Base-by-base conservation (phyloP, 192 early-diverging fungal species). In the Neocallimastix lanati region DNA sequence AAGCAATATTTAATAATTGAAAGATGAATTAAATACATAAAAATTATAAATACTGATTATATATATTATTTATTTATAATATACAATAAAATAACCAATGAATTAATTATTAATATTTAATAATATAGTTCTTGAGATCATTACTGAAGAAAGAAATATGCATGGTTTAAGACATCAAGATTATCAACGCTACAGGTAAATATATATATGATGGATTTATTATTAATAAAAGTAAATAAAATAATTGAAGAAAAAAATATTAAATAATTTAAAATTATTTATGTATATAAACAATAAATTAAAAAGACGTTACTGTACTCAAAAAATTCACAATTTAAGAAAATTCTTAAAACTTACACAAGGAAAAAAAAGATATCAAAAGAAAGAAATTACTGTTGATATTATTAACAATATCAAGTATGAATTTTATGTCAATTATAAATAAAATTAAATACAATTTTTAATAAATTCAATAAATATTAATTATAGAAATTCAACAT, bases 91-190 rank as follows among this genome's bases (percentile, higher is more conserved):
- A n/a, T n/a, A n/a, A n/a, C n/a, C n/a, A n/a, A n/a, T n/a, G n/a
- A n/a, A n/a, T n/a, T n/a, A n/a, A n/a, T n/a, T n/a, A n/a, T n/a
- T n/a, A n/a, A n/a, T n/a, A n/a, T n/a, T 33, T 33, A 6, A 33
- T 33, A 3, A 1, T 13, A 37, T 50, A 50, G 40, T 50, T 50
- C 40, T 50, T 50, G 40, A 50, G 18, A 80, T 84, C 5, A 88
- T 83, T 14, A 77, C 87, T 81, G 91, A 93, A n/a, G 88, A 88
- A 15, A 85, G 94, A 37, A 90, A 90, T 82, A 88, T 88, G 38
- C 91, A 94, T 84, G 94, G 94, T 28, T 82, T 95, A 28, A 86
- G 93, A 79, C 93, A 93, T 77, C 87, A 93, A 79, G 94, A 95
- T 81, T 93, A 94, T 78, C 84, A 89, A 29, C 89, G 93, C 14